A percentile compares a stretch with the other conserved stretches of the same genome.
These are phyloP conservation scores for Pseudozyma sp. DNA, from an alignment of 1,284 basidiomycete species.

Conservation along the genomic window DNA sequence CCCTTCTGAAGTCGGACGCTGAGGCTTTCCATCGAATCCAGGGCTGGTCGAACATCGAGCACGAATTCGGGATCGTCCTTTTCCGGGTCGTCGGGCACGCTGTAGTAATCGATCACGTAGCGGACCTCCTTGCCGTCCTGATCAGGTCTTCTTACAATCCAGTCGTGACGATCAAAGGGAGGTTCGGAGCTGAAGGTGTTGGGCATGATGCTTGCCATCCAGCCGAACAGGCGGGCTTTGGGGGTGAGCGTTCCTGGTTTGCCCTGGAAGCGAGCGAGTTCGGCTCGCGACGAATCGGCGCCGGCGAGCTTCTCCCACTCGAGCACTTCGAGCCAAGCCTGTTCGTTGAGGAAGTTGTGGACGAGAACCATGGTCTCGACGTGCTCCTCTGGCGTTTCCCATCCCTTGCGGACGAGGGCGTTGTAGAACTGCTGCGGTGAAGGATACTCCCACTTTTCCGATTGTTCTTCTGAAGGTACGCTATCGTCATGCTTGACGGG, in stretches of 20 bases:
- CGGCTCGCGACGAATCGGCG: constrained; percentile 67
- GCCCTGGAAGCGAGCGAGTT: constrained; percentile 87
- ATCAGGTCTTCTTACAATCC: constrained; percentile 82
- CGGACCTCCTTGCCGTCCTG: constrained; percentile 59
- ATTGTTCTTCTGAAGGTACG: constrained; percentile 43
- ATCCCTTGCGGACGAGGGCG: constrained; percentile 93
- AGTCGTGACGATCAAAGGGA: constrained; percentile 99
- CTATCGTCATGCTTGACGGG: constrained; percentile 59
- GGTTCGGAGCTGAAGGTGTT: constrained; percentile 88
- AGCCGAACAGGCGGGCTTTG: constrained; percentile 86
- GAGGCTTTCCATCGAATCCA: constrained; percentile 55
- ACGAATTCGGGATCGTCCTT: constrained; percentile 64
- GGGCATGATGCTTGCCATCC: constrained; percentile 88
- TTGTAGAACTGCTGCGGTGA: constrained; percentile 99
- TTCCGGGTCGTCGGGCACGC: constrained; percentile 53
- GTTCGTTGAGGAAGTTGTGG: constrained; percentile 97
- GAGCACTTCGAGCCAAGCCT: constrained; percentile 93
- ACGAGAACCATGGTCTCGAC: constrained; percentile 97
- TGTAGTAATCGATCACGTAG: constrained; percentile 69
- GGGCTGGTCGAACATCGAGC: constrained; percentile 62
- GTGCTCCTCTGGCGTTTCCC: constrained; percentile 96
- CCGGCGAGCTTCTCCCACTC: constrained; percentile 80
- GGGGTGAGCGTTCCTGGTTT: constrained; percentile 82
- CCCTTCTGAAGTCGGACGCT: constrained; percentile 51
- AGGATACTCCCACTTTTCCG: constrained; percentile 89